Conservation (phyloP, 106 monocot species). For the Posidonia australis region DNA sequence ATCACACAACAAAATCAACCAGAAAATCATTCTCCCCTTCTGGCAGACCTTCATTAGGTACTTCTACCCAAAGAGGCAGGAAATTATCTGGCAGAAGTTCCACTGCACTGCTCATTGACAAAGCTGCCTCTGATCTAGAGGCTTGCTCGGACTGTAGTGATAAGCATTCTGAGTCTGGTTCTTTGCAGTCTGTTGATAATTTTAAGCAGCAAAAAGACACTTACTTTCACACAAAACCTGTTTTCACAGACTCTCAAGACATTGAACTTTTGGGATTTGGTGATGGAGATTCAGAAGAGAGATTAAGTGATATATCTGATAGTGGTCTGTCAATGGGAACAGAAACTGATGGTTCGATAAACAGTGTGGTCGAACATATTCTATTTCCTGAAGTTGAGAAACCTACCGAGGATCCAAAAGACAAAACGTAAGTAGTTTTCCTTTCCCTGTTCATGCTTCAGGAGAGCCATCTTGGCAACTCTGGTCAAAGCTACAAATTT, state of each 20-base stretch:
- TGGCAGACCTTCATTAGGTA: slow-evolving; percentile 18
- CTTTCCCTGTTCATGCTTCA: too few relatives aligned
- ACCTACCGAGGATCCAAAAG: slow-evolving; percentile 3
- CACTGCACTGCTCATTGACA: slow-evolving; percentile 15
- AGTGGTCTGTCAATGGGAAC: slow-evolving; percentile 43
- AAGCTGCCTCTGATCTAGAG: slow-evolving; percentile 32
- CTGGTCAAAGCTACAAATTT: neutral
- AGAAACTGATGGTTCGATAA: slow-evolving; percentile 58
- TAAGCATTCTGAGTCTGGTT: slow-evolving; percentile 36
- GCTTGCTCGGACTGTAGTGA: slow-evolving; percentile 36
- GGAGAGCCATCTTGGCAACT: too few relatives aligned
- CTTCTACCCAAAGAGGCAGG: slow-evolving; percentile 14
- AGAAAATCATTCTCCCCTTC: slow-evolving; percentile 44
- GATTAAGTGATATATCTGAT: slow-evolving; percentile 68
- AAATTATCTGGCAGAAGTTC: slow-evolving; percentile 19
- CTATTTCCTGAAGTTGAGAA: slow-evolving; percentile 27
- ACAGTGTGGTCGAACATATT: slow-evolving; percentile 26
- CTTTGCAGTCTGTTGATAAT: slow-evolving; percentile 30
- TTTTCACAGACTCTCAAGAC: slow-evolving; percentile 19
- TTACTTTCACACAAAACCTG: slow-evolving; percentile 3
- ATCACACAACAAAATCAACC: slow-evolving; percentile 15
- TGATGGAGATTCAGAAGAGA: slow-evolving; percentile 56
- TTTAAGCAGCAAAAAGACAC: slow-evolving; percentile 11
- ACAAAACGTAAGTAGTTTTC: slow-evolving; percentile 31
- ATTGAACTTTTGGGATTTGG: slow-evolving; percentile 29